Conservation (phyloP, 1,139 yeast species). For the Candida frijolesensis region DNA sequence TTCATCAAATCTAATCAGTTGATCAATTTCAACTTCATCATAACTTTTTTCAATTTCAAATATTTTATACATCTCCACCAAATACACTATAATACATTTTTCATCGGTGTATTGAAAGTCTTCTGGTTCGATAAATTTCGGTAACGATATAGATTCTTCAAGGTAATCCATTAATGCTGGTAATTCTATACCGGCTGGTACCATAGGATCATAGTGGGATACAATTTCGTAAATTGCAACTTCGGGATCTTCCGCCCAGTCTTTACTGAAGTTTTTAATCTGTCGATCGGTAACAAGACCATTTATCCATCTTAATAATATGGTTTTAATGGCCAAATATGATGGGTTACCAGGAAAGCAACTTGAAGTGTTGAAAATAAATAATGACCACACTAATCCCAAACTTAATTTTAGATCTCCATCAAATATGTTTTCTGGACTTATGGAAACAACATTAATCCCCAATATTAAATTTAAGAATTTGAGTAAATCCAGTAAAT, state of each 20-base stretch:
- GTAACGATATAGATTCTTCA: slow-evolving; percentile 49
- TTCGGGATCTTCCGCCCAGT: slow-evolving; percentile 38
- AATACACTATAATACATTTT: slow-evolving; percentile 62
- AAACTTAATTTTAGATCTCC: slow-evolving; percentile 64
- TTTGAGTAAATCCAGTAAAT: slow-evolving; percentile 57
- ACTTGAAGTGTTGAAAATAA: slow-evolving; percentile 49
- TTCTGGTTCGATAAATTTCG: slow-evolving; percentile 59
- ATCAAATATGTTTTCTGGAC: slow-evolving; percentile 69
- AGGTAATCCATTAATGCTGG: slow-evolving; percentile 24
- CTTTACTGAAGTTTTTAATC: slow-evolving; percentile 36
- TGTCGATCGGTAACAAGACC: slow-evolving; percentile 20
- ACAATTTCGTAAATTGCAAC: slow-evolving; percentile 31
- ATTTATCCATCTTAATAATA: slow-evolving; percentile 40
- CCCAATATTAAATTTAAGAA: slow-evolving; percentile 53
- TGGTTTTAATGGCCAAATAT: slow-evolving; percentile 32
- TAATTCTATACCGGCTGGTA: slow-evolving; percentile 24
- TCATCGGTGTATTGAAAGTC: slow-evolving; percentile 68
- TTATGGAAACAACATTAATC: slow-evolving; percentile 53
- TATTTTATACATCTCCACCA: slow-evolving; percentile 67
- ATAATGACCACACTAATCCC: slow-evolving; percentile 67
- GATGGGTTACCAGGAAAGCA: slow-evolving; percentile 36
- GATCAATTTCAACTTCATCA: slow-evolving; percentile 3
- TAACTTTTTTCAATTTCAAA: slow-evolving; percentile 32
- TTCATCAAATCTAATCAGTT: slow-evolving; percentile 17
- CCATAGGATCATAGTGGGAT: slow-evolving; percentile 26